Percentiles rank a stretch among this genome's conserved stretches.
Evolutionary conservation across 495 filamentous ascomycete genomes (phyloP).

Genomic region (Parathielavia hyrcaniae): DNA sequence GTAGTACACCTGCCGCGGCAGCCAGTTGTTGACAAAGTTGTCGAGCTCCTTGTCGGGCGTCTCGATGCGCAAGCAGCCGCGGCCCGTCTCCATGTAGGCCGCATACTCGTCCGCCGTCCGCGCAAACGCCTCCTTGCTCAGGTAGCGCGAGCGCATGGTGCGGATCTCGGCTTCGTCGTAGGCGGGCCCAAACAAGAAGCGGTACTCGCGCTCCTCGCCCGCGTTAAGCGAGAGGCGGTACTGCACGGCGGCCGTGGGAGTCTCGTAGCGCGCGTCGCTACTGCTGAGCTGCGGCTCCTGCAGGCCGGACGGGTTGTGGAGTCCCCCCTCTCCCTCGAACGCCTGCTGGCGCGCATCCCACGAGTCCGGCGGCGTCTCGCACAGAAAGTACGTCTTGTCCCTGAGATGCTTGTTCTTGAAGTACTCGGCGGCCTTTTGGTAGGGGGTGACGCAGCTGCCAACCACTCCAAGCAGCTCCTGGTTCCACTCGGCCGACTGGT

Average conservation of each 20-base stretch:
- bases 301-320: conserved; percentile 47
- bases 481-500: conserved; percentile 49
- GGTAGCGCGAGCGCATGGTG: conserved; percentile 43
- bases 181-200: conserved; percentile 52
- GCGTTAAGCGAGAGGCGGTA: conserved; percentile 41
- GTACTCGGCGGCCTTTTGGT: conserved; percentile 51
- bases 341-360: conserved; percentile 47
- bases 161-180: conserved; percentile 46
- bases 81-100: conserved; percentile 44
- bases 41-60: conserved; percentile 51
- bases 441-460: conserved; percentile 48
- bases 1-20: conserved; percentile 52
- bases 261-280: conserved; percentile 51
- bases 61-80: conserved; percentile 47
- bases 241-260: conserved; percentile 49
- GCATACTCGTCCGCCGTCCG: conserved; percentile 41
- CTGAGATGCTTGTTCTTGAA: conserved; percentile 53
- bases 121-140: conserved; percentile 46
- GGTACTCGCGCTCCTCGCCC: conserved; percentile 41
- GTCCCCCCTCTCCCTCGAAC: conserved; percentile 52
- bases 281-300: conserved; percentile 32
- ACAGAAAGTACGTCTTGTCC: conserved; percentile 53
- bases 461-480: conserved; percentile 44
- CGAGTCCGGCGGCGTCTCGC: conserved; percentile 46
- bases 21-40: conserved; percentile 56